These are phyloP conservation scores for Pyrrhoderma lamaoense DNA, from an alignment of 1,284 basidiomycete species.

Conservation along the genomic window DNA sequence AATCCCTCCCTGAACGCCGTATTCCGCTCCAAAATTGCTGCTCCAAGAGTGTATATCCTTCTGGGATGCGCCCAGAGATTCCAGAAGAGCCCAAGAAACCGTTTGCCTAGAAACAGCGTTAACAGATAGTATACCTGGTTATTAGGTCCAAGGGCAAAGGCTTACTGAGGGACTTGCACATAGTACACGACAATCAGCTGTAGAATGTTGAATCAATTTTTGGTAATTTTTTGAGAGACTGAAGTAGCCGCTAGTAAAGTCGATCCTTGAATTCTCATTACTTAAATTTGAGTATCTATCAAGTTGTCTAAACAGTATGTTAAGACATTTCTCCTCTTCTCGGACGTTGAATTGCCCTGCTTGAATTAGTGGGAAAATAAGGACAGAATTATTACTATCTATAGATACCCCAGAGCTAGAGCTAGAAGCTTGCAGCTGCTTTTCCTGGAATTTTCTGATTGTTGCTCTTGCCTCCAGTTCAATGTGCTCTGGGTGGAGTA, in stretches of 20 bases:
- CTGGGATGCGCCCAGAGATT: constrained; percentile 87
- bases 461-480: constrained; percentile 43
- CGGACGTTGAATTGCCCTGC: constrained; percentile 76
- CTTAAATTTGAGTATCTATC: constrained; percentile 11
- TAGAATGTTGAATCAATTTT: constrained; percentile 55
- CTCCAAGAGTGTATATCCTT: constrained; percentile 89
- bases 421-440: constrained; percentile 18
- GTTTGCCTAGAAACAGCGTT: constrained; percentile 61
- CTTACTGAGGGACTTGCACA: constrained; percentile 81
- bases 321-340: constrained; percentile 70
- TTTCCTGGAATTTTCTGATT: constrained; percentile 44
- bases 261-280: constrained; percentile 38
- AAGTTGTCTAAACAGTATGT: constrained; percentile 48
- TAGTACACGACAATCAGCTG: constrained; percentile 67
- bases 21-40: constrained; percentile 76
- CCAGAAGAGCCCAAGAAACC: constrained; percentile 91
- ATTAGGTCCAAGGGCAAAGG: neutral
- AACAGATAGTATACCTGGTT: neutral
- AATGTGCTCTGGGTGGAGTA: constrained; percentile 53
- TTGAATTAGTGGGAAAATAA: constrained; percentile 78
- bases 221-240: constrained; percentile 83
- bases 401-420: constrained; percentile 8
- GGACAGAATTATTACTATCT: constrained; percentile 35
- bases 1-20: constrained; percentile 40
- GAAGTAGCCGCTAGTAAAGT: constrained; percentile 95